phyloP scores from a whole-genome alignment of 306 rosid genomes.

The Cucurbita pepo region DNA sequence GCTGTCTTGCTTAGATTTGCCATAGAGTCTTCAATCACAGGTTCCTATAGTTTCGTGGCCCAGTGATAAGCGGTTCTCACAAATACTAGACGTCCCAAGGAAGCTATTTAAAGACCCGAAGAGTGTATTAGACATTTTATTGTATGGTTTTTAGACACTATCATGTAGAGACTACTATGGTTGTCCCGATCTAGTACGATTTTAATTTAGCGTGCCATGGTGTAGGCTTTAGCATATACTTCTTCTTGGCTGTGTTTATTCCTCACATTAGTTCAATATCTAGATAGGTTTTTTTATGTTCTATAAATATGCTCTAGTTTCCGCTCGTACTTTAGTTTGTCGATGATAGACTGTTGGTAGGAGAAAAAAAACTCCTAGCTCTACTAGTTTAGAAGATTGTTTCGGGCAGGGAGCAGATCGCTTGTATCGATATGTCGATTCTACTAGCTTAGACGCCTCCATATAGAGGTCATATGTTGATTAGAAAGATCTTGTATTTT shows the following conservation, averaged over 20 bases:
- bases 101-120: constrained; percentile 21
- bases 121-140: constrained; percentile 16
- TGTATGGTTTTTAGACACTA: constrained; percentile 15
- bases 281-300: constrained; percentile 3
- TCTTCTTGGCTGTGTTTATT: neutral
- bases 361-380: neutral
- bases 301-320: neutral
- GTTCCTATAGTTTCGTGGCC: constrained; percentile 29
- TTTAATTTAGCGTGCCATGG: neutral
- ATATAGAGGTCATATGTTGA: neutral
- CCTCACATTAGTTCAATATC: neutral
- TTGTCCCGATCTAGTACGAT: constrained; percentile 1
- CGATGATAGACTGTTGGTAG: neutral
- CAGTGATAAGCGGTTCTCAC: constrained; percentile 22
- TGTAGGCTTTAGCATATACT: constrained; percentile 5
- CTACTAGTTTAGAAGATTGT: neutral
- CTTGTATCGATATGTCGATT: neutral
- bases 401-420: neutral
- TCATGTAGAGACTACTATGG: constrained; percentile 5
- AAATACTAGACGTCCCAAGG: constrained; percentile 20
- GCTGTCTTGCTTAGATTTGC: constrained; percentile 28
- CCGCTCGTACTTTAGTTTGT: neutral
- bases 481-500: neutral
- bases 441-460: neutral
- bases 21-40: constrained; percentile 23